phyloP scores from a whole-genome alignment of 768 basidiomycete species.

The Tulasnella sp. region DNA sequence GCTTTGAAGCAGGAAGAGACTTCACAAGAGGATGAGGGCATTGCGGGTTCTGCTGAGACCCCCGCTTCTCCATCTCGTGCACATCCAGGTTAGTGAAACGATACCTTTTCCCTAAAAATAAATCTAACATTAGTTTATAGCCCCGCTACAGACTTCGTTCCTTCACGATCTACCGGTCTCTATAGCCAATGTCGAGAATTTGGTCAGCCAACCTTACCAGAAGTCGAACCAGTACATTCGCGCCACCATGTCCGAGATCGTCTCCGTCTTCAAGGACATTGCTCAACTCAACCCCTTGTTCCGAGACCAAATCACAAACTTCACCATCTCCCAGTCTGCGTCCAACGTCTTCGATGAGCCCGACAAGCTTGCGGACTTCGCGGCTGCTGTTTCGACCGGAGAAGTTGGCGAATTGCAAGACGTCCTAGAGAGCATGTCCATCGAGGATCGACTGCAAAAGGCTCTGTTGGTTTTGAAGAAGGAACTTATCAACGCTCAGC shows the following conservation, averaged over 20 bases:
- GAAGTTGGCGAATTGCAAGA: conserved; percentile 88
- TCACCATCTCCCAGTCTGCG: conserved; percentile 86
- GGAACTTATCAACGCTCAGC: conserved; percentile 92
- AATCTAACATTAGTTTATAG: conserved; percentile 29
- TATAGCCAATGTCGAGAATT: conserved; percentile 80
- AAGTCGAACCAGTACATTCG: conserved; percentile 93
- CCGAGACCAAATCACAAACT: conserved; percentile 96
- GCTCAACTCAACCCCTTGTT: conserved; percentile 95
- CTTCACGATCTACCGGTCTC: conserved; percentile 75
- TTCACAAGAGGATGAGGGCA: background rate
- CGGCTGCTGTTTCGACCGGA: conserved; percentile 91
- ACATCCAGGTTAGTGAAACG: background rate
- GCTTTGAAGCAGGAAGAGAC: conserved; percentile 35
- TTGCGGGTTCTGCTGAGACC: background rate
- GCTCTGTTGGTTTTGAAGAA: conserved; percentile 92
- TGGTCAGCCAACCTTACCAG: conserved; percentile 71
- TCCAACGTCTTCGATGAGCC: conserved; percentile 96
- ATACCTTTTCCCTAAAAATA: background rate
- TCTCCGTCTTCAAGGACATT: conserved; percentile 97
- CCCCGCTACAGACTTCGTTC: conserved; percentile 75
- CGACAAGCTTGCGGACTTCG: conserved; percentile 94
- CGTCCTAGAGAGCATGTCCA: conserved; percentile 76
- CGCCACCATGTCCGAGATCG: conserved; percentile 93
- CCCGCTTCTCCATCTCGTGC: conserved; percentile 7
- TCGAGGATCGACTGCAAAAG: conserved; percentile 85